phyloP scores from a whole-genome alignment of 352 stramenopile species.

The Pythium brassicae region DNA sequence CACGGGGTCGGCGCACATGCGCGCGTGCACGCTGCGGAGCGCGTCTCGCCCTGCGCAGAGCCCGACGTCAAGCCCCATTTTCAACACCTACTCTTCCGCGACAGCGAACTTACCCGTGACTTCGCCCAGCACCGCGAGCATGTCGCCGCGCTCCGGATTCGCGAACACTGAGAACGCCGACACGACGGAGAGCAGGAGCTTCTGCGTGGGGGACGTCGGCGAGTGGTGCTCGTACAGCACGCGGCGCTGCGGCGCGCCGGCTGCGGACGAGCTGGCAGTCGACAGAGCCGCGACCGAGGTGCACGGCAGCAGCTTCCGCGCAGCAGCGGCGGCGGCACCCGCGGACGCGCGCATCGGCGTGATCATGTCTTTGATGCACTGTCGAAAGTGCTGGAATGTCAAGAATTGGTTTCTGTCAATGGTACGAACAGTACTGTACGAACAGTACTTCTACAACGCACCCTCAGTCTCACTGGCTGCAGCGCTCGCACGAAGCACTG shows the following conservation, averaged over 20 bases:
- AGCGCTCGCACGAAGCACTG: too few relatives aligned
- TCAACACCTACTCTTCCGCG: background rate
- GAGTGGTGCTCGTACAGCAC: slow-evolving; percentile 70
- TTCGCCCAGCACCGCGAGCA: slow-evolving; percentile 94
- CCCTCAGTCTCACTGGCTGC: too few relatives aligned
- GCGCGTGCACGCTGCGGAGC: slow-evolving; percentile 74
- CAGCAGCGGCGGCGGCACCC: background rate
- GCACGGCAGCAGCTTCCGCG: too few relatives aligned
- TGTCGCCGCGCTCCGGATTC: slow-evolving; percentile 93
- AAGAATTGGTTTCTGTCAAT: too few relatives aligned
- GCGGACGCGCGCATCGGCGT: too few relatives aligned
- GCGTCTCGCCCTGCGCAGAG: slow-evolving; percentile 49
- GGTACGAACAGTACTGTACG: too few relatives aligned
- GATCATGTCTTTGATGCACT: too few relatives aligned
- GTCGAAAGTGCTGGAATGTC: too few relatives aligned
- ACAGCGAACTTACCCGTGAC: slow-evolving; percentile 63
- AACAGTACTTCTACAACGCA: too few relatives aligned
- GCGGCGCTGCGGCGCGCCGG: slow-evolving; percentile 42
- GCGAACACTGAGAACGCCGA: slow-evolving; percentile 87
- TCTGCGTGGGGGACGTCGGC: slow-evolving; percentile 80
- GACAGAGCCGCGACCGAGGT: too few relatives aligned
- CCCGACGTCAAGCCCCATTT: background rate
- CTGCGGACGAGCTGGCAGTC: background rate
- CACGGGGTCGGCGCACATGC: slow-evolving; percentile 85
- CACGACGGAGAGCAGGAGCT: slow-evolving; percentile 81